Evolutionary conservation across 306 rosid species (phyloP), one percentile per base, ranked within the genome.

Genomic region (Ormosia emarginata): DNA sequence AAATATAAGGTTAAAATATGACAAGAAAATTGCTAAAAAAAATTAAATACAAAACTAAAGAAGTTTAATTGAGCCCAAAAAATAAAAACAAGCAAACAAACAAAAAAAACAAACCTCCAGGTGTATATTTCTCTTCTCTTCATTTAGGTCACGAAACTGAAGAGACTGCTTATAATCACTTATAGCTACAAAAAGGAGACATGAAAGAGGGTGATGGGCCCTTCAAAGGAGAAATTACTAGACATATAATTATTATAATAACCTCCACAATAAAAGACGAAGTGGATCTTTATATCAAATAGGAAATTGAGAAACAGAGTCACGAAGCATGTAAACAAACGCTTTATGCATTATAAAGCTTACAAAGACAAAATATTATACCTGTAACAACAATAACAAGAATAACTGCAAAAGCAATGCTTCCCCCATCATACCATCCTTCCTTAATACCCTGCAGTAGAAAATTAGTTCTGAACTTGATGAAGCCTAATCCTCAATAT

Each of bases 381-480:
- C 99, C 98, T 88, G 99, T 96, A 58, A 90, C 97, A 40, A 90
- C 91, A 86, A 94, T 91, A 80, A 96, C 99, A 74, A 96, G 92
- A 65, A 96, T 73, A 85, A 96, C 99, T 32, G 99, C 99, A 85
- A 96, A 94, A 67, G 97, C 98, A 81, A 96, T 96, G 90, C 99
- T 94, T 71, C 97, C 99, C 74, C 99, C 99, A 87, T 96, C 99
- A 74, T 94, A 96, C 99, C 99, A 96, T 71, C 98, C 99, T 89
- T 94, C 92, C 87, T 92, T 83, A 57, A 94, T 92, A 74, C 99
- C 99, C 98, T 94, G 86, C 65, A 83, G 82, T 37, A 70, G 62
- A 66, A 57, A 84, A 64, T 24, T 39, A 76, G 66, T 24, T 3
- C 32, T 2, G 55, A 84, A 79, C 8, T 18, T 18, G 56, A 30